Conservation (phyloP, 2,329 filamentous ascomycete species). For the Alternaria ventricosa region DNA sequence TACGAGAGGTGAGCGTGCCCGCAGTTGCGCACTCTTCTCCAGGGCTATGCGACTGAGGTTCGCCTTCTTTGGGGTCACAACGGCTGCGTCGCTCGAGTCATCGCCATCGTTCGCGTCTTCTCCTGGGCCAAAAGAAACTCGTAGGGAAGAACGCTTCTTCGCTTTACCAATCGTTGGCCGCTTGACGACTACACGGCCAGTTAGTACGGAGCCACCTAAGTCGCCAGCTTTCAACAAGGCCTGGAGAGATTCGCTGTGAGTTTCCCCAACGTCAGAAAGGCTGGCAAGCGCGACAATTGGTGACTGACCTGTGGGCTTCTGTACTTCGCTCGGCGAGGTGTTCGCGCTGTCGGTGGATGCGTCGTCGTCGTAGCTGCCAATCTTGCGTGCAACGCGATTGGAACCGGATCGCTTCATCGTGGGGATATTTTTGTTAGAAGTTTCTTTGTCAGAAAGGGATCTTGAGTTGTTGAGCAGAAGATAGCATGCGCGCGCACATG, state of each 20-base stretch:
- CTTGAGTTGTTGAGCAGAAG: neutral
- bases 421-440: neutral
- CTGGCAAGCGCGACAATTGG: slow-evolving; percentile 26
- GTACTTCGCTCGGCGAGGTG: slow-evolving; percentile 38
- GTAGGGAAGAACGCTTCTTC: slow-evolving; percentile 75
- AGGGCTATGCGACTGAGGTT: slow-evolving; percentile 68
- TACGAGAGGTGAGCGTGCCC: slow-evolving; percentile 56
- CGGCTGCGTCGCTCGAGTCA: slow-evolving; percentile 56
- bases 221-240: slow-evolving; percentile 20
- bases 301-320: slow-evolving; percentile 52
- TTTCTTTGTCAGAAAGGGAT: neutral
- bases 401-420: slow-evolving; percentile 64
- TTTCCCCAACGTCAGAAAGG: slow-evolving; percentile 29
- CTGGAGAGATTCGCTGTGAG: slow-evolving; percentile 13
- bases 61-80: slow-evolving; percentile 68
- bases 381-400: slow-evolving; percentile 75
- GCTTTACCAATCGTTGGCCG: slow-evolving; percentile 59
- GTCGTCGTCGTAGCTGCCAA: slow-evolving; percentile 72
- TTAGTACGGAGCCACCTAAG: slow-evolving; percentile 53
- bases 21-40: slow-evolving; percentile 71
- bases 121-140: slow-evolving; percentile 76
- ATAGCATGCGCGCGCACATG: slow-evolving; percentile 18
- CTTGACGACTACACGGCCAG: slow-evolving; percentile 58
- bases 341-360: slow-evolving; percentile 37
- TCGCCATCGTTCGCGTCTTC: slow-evolving; percentile 61